Evolutionary conservation across 2,329 filamentous ascomycete genomes (phyloP), one percentile per base, ranked within the genome.

Genomic region (Alternaria alternata): DNA sequence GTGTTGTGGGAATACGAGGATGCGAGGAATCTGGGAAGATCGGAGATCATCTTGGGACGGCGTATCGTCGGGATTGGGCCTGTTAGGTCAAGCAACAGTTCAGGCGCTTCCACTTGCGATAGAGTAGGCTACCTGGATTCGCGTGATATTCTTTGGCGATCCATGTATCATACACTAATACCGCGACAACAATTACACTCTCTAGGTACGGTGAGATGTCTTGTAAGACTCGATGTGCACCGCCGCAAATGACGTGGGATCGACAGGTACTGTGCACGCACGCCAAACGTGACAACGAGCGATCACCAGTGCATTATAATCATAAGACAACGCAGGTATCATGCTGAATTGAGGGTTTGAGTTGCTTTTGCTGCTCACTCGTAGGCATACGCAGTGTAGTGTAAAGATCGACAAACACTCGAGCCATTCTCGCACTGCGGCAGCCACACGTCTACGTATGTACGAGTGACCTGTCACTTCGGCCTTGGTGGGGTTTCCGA

Each of bases 31-130:
- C 30, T 24, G 32, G 18, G 41, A 46, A 32, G 39, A 57, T 57
- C 39, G 52, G 41, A 22, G 18, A 46, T 32, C 39, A 57, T 57
- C 39, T 57, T 22, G 54, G 41, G 55, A 46, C n/a, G 47, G 54
- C 20, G 46, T 49, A 38, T 49, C 46, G 20, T 49, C 46, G 32
- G 30, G 20, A 36, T 49, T 11, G 54, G 34, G 38, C 9, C 16
- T 16, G 14, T 2, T 8, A 38, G 22, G 4, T 8, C 9, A 24
- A 5, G 34, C 46, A 26, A 14, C 20, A 24, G n/a, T 32, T 30
- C 20, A 22, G 20, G 28, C 5, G 34, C 32, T 36, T 16, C 7
- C 7, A 49, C 46, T 38, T 22, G 46, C 30, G 26, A n/a, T 2
- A 26, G 14, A 24, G 12, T 12, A 16, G 16, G 16, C 14, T 38